Base-by-base conservation (phyloP, 306 rosid genomes). In the Cicer yamashitae region DNA sequence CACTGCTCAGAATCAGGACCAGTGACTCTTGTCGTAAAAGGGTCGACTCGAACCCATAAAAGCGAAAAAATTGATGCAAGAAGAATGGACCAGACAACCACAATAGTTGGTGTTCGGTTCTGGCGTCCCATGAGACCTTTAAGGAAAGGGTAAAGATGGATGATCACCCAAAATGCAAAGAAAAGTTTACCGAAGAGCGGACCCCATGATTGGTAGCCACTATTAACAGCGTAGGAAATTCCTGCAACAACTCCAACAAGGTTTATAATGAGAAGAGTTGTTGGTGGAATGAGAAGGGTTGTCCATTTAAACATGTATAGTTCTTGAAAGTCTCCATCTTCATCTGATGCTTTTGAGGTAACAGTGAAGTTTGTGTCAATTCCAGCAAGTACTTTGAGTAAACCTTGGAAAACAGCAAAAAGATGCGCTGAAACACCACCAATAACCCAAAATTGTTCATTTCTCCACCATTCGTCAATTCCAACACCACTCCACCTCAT, bases 401-500 rank as follows among this genome's bases (percentile, higher is more conserved):
- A 65, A 76, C 98, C 98, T 87, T 94, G 98, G 87, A 92, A 76
- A 8, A 94, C 96, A 0, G 98, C 98, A 46, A 91, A 94, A 10
- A 94, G 90, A 87, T 94, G 98, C 5, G 97, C 82, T 0, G 98
- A 94, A 41, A 94, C 98, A 65, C 99, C 99, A 65, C 99, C 98
- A 0, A 96, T 96, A 43, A 96, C 99, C 99, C 99, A 96, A 75
- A 94, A 94, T 77, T 91, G 98, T 74, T 94, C 98, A 8, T 94
- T 94, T 78, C 98, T 94, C 98, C 98, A 94, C 98, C 97, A 94
- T 79, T 94, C 98, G 0, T 94, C 98, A 2, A 94, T 91, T 82
- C 97, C 96, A 0, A 94, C 98, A 3, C 98, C 98, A 43, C 98
- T 94, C 98, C 98, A 94, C 82, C 98, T 85, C 98, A 94, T 94